Conservation (phyloP, 1,284 basidiomycete genomes). For the Fomitopsis schrenkii region DNA sequence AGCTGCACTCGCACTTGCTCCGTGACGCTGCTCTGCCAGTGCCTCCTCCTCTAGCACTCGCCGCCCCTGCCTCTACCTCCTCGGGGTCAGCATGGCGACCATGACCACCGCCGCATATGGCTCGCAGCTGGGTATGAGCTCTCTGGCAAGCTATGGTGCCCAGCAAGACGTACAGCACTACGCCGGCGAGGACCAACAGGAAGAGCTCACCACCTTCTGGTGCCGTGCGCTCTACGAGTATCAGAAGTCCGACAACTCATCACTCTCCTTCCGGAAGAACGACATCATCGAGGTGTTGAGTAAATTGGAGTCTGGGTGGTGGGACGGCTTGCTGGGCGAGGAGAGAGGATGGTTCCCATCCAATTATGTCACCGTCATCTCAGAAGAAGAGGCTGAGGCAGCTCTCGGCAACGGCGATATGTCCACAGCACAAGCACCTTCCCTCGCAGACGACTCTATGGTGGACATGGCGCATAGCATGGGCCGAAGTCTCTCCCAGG, state of each 20-base stretch:
- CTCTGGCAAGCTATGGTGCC: slow-evolving; percentile 11
- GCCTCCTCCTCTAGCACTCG: not conserved
- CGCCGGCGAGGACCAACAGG: slow-evolving; percentile 46
- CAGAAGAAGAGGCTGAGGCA: slow-evolving; percentile 75
- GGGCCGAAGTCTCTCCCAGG: slow-evolving; percentile 35
- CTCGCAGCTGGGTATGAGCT: slow-evolving; percentile 11
- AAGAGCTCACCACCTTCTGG: slow-evolving; percentile 62
- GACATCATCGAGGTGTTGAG: slow-evolving; percentile 95
- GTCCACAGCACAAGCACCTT: slow-evolving; percentile 16
- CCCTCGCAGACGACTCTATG: slow-evolving; percentile 30
- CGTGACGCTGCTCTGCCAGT: not conserved
- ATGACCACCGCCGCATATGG: slow-evolving; percentile 18
- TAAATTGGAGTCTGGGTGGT: slow-evolving; percentile 93
- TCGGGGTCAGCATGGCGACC: slow-evolving; percentile 14
- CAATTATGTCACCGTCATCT: slow-evolving; percentile 85
- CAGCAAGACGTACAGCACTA: slow-evolving; percentile 10
- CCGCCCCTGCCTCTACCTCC: not conserved
- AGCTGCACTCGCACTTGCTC: not conserved
- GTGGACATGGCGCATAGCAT: slow-evolving; percentile 49
- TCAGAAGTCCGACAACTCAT: slow-evolving; percentile 81
- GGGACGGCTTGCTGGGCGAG: slow-evolving; percentile 91
- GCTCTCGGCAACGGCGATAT: slow-evolving; percentile 51
- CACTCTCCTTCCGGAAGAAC: slow-evolving; percentile 82
- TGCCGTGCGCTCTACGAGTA: slow-evolving; percentile 95
- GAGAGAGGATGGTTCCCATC: slow-evolving; percentile 97